Evolutionary conservation across 129 eudicot genomes (phyloP), one percentile per base, ranked within the genome.

Genomic region (Deinandra increscens): DNA sequence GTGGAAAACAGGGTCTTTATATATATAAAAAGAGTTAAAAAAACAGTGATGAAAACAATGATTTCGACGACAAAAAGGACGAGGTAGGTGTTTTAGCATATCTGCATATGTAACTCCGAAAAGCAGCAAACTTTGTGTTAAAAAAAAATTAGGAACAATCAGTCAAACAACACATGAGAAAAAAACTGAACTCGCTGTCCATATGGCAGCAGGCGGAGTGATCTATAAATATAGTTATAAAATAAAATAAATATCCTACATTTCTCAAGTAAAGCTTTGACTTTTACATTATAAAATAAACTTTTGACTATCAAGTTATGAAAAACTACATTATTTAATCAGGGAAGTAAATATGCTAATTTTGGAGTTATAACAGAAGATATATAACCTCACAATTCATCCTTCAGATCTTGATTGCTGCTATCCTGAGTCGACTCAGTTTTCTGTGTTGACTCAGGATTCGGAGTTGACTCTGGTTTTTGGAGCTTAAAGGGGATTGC

Each of bases 401-500:
- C 86, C 80, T 82, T 89, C 71, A 70, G 51, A 72, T 77, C 72
- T 34, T 79, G 65, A 59, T 46, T 68, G 81, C 75, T 75, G 68
- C 49, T 71, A 20, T 68, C 78, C 74, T 29, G 55, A 37, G 78
- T 41, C 33, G 62, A 69, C 36, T 36, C 61, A 0, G 66, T 15
- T 63, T 82, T 78, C 56, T 60, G 69, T 17, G 84, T 46, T 46
- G 82, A 49, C 55, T 13, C 50, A 1, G 79, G 66, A 69, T 73
- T 61, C 49, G 51, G 72, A 36, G 83, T 66, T 23, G 86, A 53
- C 66, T 76, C 81, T 1, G 97, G 85, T 34, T 80, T 87, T 41
- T 79, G 80, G 64, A 90, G 86, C 83, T 84, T 90, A 72, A 90
- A 90, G 23, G 95, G 95, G 37, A 85, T 90, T 11, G 91, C 63